phyloP scores from a whole-genome alignment of 176 grass and related monocot species.

The Carex myosuroides region DNA sequence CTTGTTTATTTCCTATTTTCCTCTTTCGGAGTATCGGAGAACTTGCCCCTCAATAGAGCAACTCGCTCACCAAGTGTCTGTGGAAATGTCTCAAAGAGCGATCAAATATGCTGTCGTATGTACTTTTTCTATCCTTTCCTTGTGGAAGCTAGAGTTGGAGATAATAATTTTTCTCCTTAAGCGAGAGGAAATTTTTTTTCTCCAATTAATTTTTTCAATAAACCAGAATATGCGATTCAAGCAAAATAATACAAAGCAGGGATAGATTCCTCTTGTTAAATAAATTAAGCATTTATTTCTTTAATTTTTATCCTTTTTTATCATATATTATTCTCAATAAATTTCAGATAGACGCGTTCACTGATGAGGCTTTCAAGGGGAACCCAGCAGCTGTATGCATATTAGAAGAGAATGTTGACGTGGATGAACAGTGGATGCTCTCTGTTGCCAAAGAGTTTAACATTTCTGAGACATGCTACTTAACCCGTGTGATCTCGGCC shows the following conservation, averaged over 20 bases:
- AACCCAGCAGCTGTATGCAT: slow-evolving; percentile 66
- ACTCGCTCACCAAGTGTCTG: neutral
- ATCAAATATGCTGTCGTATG: slow-evolving; percentile 47
- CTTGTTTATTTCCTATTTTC: neutral
- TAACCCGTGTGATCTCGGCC: slow-evolving; percentile 15
- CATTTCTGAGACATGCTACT: slow-evolving; percentile 44
- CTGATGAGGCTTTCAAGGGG: slow-evolving; percentile 54
- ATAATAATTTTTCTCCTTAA: neutral
- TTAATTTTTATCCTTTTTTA: neutral
- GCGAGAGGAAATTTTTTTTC: too few species aligned
- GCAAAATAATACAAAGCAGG: too few species aligned
- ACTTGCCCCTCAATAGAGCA: neutral
- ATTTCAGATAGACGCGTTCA: slow-evolving; percentile 68
- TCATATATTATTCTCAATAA: neutral
- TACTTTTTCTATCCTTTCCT: neutral
- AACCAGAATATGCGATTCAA: too few species aligned
- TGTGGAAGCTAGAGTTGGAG: neutral
- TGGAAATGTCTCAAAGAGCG: slow-evolving; percentile 25
- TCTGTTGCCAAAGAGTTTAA: slow-evolving; percentile 79
- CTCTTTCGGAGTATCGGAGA: neutral
- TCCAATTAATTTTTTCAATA: too few species aligned
- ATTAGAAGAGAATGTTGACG: slow-evolving; percentile 28
- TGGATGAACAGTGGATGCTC: slow-evolving; percentile 58
- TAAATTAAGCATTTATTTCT: too few species aligned
- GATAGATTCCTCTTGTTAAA: too few species aligned